Conservation (phyloP, 768 basidiomycete species). For the Xerocomellus intermedius region DNA sequence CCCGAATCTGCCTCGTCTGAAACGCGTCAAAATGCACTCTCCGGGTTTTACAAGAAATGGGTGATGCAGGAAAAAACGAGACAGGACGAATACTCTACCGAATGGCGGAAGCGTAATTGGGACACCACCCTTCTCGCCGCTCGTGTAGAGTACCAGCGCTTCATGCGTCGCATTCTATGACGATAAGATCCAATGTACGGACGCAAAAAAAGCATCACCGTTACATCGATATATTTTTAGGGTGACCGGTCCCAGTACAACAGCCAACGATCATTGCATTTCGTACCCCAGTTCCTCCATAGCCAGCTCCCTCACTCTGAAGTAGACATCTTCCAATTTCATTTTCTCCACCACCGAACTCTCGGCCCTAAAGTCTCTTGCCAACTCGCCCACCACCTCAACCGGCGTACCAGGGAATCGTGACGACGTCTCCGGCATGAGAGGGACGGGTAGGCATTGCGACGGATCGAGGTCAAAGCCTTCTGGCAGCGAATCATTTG, state of each 20-base stretch:
- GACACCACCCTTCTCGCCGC: slow-evolving; percentile 55
- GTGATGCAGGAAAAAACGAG: slow-evolving; percentile 61
- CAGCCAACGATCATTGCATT: slow-evolving; percentile 13
- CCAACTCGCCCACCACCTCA: slow-evolving; percentile 60
- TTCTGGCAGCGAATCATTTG: slow-evolving; percentile 38
- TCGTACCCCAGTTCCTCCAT: slow-evolving; percentile 45
- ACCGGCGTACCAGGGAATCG: slow-evolving; percentile 73
- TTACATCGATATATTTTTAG: background rate
- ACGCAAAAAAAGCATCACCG: background rate
- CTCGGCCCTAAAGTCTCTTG: slow-evolving; percentile 61
- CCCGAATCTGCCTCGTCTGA: slow-evolving; percentile 48
- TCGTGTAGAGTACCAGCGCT: slow-evolving; percentile 51
- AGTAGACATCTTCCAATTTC: slow-evolving; percentile 56
- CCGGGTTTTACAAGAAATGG: slow-evolving; percentile 75
- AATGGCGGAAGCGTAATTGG: slow-evolving; percentile 67
- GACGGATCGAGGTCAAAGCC: slow-evolving; percentile 56
- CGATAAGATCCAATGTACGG: background rate
- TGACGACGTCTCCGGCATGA: slow-evolving; percentile 57
- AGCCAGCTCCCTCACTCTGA: slow-evolving; percentile 63
- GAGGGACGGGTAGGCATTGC: slow-evolving; percentile 58
- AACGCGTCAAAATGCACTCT: slow-evolving; percentile 66
- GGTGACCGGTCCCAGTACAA: background rate
- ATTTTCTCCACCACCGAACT: slow-evolving; percentile 55
- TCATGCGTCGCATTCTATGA: slow-evolving; percentile 35
- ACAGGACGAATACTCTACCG: slow-evolving; percentile 57